These are phyloP conservation scores for Capronia epimyces DNA, from an alignment of 2,329 filamentous ascomycete species.

Conservation along the genomic window DNA sequence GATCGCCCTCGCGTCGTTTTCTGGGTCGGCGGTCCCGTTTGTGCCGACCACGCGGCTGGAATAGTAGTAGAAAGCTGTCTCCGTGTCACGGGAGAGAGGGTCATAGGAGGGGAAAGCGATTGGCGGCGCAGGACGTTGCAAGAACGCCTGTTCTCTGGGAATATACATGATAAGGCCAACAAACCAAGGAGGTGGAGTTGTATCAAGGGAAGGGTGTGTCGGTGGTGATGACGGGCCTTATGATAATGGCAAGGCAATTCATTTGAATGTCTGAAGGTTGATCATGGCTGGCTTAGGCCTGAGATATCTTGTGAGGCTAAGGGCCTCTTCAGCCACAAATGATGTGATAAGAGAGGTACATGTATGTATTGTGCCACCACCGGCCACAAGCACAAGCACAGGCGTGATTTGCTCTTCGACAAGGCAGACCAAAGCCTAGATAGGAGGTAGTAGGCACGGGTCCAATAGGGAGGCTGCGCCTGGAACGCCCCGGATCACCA, in stretches of 20 bases:
- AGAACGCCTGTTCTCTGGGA: slow-evolving; percentile 6
- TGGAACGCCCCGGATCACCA: neutral
- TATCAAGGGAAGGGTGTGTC: neutral
- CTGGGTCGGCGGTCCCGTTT: neutral
- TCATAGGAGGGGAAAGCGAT: neutral
- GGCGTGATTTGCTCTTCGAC: too few relatives aligned
- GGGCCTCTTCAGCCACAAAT: too few relatives aligned
- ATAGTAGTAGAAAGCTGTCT: too few relatives aligned
- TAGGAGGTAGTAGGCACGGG: neutral
- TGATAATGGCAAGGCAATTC: too few relatives aligned
- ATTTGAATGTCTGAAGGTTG: neutral
- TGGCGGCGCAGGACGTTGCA: neutral
- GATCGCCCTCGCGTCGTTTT: neutral
- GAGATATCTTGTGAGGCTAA: neutral
- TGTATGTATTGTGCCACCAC: too few relatives aligned
- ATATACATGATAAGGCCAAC: slow-evolving; percentile 12
- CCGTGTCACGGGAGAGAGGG: neutral
- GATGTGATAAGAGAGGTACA: neutral
- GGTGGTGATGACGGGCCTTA: too few relatives aligned
- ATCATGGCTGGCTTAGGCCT: too few relatives aligned
- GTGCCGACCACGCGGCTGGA: neutral
- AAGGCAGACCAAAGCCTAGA: too few relatives aligned
- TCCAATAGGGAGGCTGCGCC: neutral
- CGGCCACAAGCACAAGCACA: too few relatives aligned
- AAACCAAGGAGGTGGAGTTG: neutral